Evolutionary conservation across 2,329 filamentous ascomycete genomes (phyloP).

Genomic region (Colletotrichum eremochloae): DNA sequence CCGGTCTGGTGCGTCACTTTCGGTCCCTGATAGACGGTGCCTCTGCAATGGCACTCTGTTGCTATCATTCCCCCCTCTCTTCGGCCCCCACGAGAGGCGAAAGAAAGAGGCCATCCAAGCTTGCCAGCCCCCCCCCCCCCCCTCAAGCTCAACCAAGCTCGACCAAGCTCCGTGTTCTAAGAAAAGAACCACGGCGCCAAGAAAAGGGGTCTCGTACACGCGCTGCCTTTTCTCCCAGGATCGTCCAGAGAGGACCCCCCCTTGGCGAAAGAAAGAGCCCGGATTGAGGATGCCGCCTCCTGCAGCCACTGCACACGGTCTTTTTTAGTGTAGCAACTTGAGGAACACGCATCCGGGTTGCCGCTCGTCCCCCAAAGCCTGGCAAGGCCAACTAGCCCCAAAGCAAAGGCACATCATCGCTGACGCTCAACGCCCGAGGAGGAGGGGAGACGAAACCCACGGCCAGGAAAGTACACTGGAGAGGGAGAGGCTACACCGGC

Average conservation of each 20-base stretch:
- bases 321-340: background rate
- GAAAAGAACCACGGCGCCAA: background rate
- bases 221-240: background rate
- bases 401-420: conserved; percentile 9
- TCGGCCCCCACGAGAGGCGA: background rate
- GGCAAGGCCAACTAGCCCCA: background rate
- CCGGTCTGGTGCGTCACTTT: background rate
- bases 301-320: background rate
- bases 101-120: background rate
- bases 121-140: background rate
- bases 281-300: background rate
- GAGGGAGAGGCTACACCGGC: background rate
- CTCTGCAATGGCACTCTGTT: background rate
- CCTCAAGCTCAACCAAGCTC: background rate
- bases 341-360: background rate
- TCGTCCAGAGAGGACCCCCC: background rate
- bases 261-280: background rate
- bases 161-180: background rate
- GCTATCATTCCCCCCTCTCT: background rate
- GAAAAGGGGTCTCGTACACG: background rate
- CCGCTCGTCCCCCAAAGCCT: background rate
- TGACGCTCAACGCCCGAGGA: background rate
- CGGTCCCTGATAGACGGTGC: background rate
- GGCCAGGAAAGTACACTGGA: background rate
- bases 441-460: background rate